Evolutionary conservation across 768 basidiomycete species (phyloP).

Genomic region (Suillus sp.): DNA sequence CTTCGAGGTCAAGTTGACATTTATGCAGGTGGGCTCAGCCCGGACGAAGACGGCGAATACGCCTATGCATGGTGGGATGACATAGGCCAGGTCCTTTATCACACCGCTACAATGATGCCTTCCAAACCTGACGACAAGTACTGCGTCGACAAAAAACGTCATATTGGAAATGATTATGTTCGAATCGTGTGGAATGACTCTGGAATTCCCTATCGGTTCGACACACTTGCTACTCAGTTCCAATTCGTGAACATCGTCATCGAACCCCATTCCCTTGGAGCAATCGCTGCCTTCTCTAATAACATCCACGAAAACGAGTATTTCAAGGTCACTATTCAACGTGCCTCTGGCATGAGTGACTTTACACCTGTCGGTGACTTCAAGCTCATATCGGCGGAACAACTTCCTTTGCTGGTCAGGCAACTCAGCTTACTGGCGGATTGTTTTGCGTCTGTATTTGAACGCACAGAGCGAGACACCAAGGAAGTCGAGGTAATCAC

Average conservation of each 20-base stretch:
- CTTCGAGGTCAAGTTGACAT: constrained; percentile 89
- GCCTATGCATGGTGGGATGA: constrained; percentile 99
- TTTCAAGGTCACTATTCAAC: constrained; percentile 92
- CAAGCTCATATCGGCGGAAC: constrained; percentile 90
- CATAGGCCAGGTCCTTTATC: constrained; percentile 92
- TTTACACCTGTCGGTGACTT: constrained; percentile 92
- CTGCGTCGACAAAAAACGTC: constrained; percentile 85
- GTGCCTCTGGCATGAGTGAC: constrained; percentile 88
- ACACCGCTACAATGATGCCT: constrained; percentile 98
- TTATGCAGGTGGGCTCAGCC: constrained; percentile 89
- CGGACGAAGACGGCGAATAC: constrained; percentile 92
- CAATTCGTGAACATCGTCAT: constrained; percentile 98
- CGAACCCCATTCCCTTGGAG: constrained; percentile 86
- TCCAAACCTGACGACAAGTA: constrained; percentile 65
- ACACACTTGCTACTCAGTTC: constrained; percentile 90
- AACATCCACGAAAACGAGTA: constrained; percentile 89
- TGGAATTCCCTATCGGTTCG: constrained; percentile 84
- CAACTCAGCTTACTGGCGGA: constrained; percentile 87
- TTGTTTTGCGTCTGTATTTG: constrained; percentile 87
- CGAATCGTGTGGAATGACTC: constrained; percentile 99
- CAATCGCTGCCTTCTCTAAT: constrained; percentile 83
- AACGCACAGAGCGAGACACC: constrained; percentile 72
- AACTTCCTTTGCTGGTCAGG: constrained; percentile 83
- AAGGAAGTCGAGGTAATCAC: constrained; percentile 77
- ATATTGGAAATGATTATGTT: constrained; percentile 96